phyloP scores from a whole-genome alignment of 306 rosid genomes.

The Prunus armeniaca region DNA sequence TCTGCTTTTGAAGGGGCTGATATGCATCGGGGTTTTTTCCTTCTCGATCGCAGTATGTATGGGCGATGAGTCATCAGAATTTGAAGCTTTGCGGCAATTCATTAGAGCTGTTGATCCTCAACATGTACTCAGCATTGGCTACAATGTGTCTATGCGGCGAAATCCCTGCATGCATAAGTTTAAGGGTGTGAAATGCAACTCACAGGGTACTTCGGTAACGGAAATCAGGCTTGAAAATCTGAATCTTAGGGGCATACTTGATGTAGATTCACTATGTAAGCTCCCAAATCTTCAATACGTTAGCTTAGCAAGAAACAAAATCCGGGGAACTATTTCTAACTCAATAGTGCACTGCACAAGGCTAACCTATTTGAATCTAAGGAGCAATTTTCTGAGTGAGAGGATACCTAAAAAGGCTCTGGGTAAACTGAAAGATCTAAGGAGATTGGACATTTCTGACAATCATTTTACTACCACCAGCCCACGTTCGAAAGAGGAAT shows the following conservation, averaged over 20 bases:
- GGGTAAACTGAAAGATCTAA: constrained; percentile 40
- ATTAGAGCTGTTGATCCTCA: constrained; percentile 37
- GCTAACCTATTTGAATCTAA: constrained; percentile 48
- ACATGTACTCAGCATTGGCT: constrained; percentile 16
- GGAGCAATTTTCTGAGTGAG: constrained; percentile 55
- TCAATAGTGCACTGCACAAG: constrained; percentile 46
- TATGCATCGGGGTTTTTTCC: constrained; percentile 13
- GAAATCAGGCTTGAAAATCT: constrained; percentile 38
- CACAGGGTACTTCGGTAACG: constrained; percentile 9
- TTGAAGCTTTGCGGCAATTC: constrained; percentile 24
- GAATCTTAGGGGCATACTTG: constrained; percentile 35
- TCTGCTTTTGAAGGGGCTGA: constrained; percentile 25
- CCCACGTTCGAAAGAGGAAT: constrained; percentile 22
- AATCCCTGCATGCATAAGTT: constrained; percentile 23
- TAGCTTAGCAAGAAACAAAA: constrained; percentile 34
- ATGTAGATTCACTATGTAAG: constrained; percentile 40
- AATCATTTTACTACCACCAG: constrained; percentile 36
- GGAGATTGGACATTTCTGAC: constrained; percentile 48
- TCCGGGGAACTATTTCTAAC: constrained; percentile 32
- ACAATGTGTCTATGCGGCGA: background rate
- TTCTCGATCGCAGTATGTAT: background rate
- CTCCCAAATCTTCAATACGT: constrained; percentile 33
- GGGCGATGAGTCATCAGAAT: constrained; percentile 26
- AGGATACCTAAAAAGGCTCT: constrained; percentile 45
- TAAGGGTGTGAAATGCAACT: constrained; percentile 35